Base-by-base conservation (phyloP, 2,329 filamentous ascomycete species). In the Monilinia fructicola region DNA sequence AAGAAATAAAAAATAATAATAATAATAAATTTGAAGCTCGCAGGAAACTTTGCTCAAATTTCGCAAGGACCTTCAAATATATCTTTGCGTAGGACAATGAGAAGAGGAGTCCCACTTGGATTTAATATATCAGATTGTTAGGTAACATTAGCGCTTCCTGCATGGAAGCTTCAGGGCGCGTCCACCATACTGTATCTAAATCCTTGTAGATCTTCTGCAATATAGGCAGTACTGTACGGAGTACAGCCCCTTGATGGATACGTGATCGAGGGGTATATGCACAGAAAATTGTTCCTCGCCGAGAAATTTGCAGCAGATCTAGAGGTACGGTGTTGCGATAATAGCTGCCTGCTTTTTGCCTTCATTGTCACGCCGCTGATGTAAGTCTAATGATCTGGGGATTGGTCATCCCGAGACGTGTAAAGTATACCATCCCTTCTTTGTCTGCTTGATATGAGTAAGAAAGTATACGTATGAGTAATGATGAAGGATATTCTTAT, bases 141-240 rank as follows among this genome's bases (percentile, higher is more conserved):
- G 31, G n/a, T 38, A 40, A 4, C 53, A 23, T 54, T 54, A 38
- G 56, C 44, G n/a, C 42, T 48, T 23, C 35, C 54, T 56, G 56
- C 56, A 60, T 60, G 26, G 56, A 60, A 59, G 46, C 46, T 23
- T 52, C 12, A 52, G 44, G 31, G 31, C 46, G 42, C 31, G 44
- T 52, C 48, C 48, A 18, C 48, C 23, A 31, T n/a, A 3, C 48
- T 12, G 44, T n/a, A n/a, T 55, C 38, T 16, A 14, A 40, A 61
- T 61, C 44, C 58, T 50, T 61, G 58, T 50, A 23, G 28, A 61
- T 61, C 58, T 61, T 26, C 31, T 40, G 31, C 44, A 50, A 38
- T 26, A 46, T 60, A 26, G n/a, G n/a, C n/a, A n/a, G n/a, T n/a
- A n/a, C n/a, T n/a, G n/a, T n/a, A n/a, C n/a, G n/a, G n/a, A n/a